phyloP scores from a whole-genome alignment of 352 stramenopile genomes.

The Sclerospora graminicola region DNA sequence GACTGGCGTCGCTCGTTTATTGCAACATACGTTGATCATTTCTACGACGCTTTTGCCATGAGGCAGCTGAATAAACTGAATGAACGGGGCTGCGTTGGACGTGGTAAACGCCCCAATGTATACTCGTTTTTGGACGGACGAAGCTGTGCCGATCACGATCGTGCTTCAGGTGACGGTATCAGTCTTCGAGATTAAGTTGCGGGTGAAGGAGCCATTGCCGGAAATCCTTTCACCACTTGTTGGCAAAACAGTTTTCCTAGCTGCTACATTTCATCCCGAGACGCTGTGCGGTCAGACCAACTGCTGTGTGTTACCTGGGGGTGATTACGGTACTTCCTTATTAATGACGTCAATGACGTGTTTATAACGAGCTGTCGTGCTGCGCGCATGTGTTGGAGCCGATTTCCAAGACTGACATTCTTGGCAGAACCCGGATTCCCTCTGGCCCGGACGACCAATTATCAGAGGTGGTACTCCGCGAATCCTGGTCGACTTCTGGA shows the following conservation, averaged over 20 bases:
- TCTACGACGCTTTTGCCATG: slow-evolving; percentile 99
- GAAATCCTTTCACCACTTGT: slow-evolving; percentile 65
- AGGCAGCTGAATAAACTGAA: slow-evolving; percentile 99
- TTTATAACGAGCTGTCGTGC: slow-evolving; percentile 93
- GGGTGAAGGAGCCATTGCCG: slow-evolving; percentile 76
- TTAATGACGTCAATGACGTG: slow-evolving; percentile 89
- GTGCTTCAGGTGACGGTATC: slow-evolving; percentile 96
- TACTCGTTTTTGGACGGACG: slow-evolving; percentile 98
- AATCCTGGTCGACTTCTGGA: too few relatives aligned
- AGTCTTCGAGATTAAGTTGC: slow-evolving; percentile 98
- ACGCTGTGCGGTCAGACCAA: slow-evolving; percentile 99
- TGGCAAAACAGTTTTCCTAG: slow-evolving; percentile 93
- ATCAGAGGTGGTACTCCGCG: too few relatives aligned
- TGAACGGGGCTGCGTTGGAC: slow-evolving; percentile 75
- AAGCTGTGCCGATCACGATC: slow-evolving; percentile 98
- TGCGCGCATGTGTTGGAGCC: too few relatives aligned
- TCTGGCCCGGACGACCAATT: too few relatives aligned
- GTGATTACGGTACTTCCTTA: slow-evolving; percentile 98
- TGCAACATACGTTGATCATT: slow-evolving; percentile 98
- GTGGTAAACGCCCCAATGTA: slow-evolving; percentile 97
- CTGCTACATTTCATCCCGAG: slow-evolving; percentile 97
- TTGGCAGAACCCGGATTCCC: too few relatives aligned
- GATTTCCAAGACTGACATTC: too few relatives aligned
- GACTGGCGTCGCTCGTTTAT: slow-evolving; percentile 99
- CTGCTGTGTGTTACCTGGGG: slow-evolving; percentile 98